Evolutionary conservation across 768 basidiomycete genomes (phyloP), one percentile per base, ranked within the genome.

Genomic region (Chlorophyllum brunneum): DNA sequence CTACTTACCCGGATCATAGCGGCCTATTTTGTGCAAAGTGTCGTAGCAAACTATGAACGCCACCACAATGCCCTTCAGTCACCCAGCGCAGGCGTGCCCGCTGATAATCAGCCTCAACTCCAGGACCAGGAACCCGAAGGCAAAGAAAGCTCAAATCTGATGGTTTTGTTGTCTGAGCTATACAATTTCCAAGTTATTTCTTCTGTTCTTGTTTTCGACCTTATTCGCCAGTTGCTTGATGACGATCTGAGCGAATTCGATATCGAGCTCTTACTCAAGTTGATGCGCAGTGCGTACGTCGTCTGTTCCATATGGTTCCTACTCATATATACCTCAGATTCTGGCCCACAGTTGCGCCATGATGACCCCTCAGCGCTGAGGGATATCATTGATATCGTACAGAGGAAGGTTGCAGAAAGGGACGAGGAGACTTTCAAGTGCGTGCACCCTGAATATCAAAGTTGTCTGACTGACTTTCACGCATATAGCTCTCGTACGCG

Each of bases 151-250:
- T 83, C 88, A 8, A 98, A 99, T 64, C 70, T 99, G 29, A 77
- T 95, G 36, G 81, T 91, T 1, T 78, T 98, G 20, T 69, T 98
- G 18, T 89, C 92, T 2, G 94, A 98, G 64, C 72, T 99, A 16
- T 98, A 98, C 73, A 98, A 98, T 64, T 94, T 98, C 63, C 90
- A 93, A 69, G 91, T 98, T 20, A 80, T 98, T 48, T 91, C 91
- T 2, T 92, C 85, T 51, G 70, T 86, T 9, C 76, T 98, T n/a
- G 71, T 98, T 41, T 98, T 93, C 68, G 97, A 98, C 63, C 66
- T 98, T 42, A 85, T 98, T 57, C 83, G 88, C 6, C 74, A 76
- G 11, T 76, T 98, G 40, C 72, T 98, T 41, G 70, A 78, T 1
- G 71, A 71, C 4, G 72, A 81, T 2, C 68, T 95, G 48, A 75